These are phyloP conservation scores for Nicotiana obtusifolia DNA, from an alignment of 257 asterid species.

Conservation along the genomic window DNA sequence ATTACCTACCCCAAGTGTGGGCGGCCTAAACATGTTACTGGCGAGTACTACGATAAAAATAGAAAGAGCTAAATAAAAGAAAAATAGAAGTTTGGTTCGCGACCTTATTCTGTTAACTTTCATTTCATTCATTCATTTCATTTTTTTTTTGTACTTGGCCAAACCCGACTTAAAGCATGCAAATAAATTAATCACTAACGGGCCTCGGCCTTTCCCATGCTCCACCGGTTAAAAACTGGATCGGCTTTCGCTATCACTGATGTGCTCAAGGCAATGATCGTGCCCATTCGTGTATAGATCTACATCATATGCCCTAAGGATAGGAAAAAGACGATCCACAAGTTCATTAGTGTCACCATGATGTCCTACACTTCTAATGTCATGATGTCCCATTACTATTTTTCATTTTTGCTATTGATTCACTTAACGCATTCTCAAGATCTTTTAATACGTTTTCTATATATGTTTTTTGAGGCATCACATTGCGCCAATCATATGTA, in stretches of 20 bases:
- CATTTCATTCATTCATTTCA: too few relatives aligned
- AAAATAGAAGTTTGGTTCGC: too few relatives aligned
- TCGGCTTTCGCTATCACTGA: constrained; percentile 44
- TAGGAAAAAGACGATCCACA: constrained; percentile 58
- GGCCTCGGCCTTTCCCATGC: too few relatives aligned
- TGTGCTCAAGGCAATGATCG: constrained; percentile 77
- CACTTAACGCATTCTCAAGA: constrained; percentile 49
- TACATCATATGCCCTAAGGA: constrained; percentile 65
- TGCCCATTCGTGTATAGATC: constrained; percentile 81
- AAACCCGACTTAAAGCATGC: too few relatives aligned
- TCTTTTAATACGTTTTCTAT: constrained; percentile 36
- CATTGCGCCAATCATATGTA: constrained; percentile 70
- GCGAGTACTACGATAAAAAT: too few relatives aligned
- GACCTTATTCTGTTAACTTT: too few relatives aligned
- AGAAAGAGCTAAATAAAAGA: too few relatives aligned
- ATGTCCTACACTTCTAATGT: constrained; percentile 77
- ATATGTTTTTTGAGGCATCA: constrained; percentile 39
- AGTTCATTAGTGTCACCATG: constrained; percentile 90
- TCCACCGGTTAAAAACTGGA: too few relatives aligned
- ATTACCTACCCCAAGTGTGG: too few relatives aligned
- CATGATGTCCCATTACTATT: constrained; percentile 89
- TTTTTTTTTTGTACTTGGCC: too few relatives aligned
- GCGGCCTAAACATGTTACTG: too few relatives aligned
- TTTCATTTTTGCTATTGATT: constrained; percentile 78
- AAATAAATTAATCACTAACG: too few relatives aligned